phyloP scores from a whole-genome alignment of 192 early-diverging fungal species.

The Coemansia sp. region DNA sequence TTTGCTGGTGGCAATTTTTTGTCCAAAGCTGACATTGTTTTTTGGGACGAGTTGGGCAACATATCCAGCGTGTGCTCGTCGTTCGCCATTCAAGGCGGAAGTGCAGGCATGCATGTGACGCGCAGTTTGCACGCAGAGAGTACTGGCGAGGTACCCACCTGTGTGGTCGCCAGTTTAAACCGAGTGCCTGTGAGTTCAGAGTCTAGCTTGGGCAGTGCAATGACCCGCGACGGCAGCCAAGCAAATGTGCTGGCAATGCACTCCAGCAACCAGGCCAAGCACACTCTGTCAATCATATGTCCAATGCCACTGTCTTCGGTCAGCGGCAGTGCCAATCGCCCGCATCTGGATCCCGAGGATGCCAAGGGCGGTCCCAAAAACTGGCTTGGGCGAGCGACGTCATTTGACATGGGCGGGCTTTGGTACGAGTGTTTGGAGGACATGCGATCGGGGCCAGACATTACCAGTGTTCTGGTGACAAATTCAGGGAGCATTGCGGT shows the following conservation, averaged over 20 bases:
- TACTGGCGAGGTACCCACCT: neutral
- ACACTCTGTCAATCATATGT: constrained; percentile 29
- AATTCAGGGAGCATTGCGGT: constrained; percentile 16
- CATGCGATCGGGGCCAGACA: constrained; percentile 2
- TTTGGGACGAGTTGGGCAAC: constrained; percentile 47
- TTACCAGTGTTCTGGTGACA: constrained; percentile 19
- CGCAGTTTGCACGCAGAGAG: constrained; percentile 16
- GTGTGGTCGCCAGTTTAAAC: constrained; percentile 8
- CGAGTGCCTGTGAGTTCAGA: constrained; percentile 16
- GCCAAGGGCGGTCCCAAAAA: constrained; percentile 12
- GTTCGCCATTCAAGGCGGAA: constrained; percentile 46
- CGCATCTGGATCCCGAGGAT: constrained; percentile 18
- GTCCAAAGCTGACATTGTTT: constrained; percentile 26
- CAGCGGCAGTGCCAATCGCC: constrained; percentile 45
- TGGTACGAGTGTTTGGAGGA: constrained; percentile 32
- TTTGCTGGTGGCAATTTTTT: constrained; percentile 44
- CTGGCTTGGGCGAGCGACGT: constrained; percentile 30
- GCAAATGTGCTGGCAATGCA: constrained; percentile 25
- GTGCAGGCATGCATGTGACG: constrained; percentile 44
- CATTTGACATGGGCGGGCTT: constrained; percentile 20
- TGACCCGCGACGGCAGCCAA: neutral
- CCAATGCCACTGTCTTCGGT: constrained; percentile 42
- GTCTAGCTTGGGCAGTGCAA: constrained; percentile 10
- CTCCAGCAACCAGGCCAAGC: constrained; percentile 17
- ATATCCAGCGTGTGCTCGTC: constrained; percentile 44